phyloP scores from a whole-genome alignment of 305 asterid genomes.

The Fraxinus floribunda region DNA sequence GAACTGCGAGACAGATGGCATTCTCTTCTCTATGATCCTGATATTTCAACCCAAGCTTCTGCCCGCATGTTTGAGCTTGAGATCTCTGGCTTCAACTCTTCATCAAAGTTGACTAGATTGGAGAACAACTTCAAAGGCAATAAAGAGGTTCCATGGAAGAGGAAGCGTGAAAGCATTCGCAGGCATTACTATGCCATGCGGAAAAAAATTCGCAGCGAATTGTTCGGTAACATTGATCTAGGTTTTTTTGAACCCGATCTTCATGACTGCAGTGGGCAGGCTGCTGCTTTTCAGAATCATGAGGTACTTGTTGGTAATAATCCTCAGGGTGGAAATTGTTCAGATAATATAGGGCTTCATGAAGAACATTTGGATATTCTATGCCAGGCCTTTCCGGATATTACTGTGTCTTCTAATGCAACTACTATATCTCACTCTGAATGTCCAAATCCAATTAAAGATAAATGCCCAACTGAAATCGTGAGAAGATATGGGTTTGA shows the following conservation, averaged over 20 bases:
- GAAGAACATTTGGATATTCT: conserved; percentile 68
- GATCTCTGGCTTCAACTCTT: conserved; percentile 62
- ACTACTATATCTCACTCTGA: conserved; percentile 36
- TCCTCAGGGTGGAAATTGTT: conserved; percentile 40
- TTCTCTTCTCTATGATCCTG: conserved; percentile 83
- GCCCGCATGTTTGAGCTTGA: conserved; percentile 71
- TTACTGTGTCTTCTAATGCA: conserved; percentile 34
- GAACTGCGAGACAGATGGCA: conserved; percentile 82
- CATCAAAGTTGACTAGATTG: conserved; percentile 49
- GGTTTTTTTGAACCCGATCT: conserved; percentile 55
- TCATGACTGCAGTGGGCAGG: conserved; percentile 48
- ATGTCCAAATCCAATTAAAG: conserved; percentile 40
- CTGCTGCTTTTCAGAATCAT: conserved; percentile 47
- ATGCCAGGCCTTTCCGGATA: conserved; percentile 60
- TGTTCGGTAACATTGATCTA: conserved; percentile 49
- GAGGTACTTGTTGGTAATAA: conserved; percentile 35
- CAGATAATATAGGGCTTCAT: conserved; percentile 53
- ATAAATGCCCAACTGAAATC: conserved; percentile 30
- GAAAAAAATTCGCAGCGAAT: conserved; percentile 64
- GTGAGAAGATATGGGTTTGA: conserved; percentile 50
- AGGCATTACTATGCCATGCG: conserved; percentile 70
- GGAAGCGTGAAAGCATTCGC: conserved; percentile 65
- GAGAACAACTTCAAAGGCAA: conserved; percentile 46
- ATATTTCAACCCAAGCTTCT: conserved; percentile 66
- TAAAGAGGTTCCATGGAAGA: conserved; percentile 57